Evolutionary conservation across 345 rosid genomes (phyloP).

Genomic region (thale cress (Arabidopsis thaliana)): DNA sequence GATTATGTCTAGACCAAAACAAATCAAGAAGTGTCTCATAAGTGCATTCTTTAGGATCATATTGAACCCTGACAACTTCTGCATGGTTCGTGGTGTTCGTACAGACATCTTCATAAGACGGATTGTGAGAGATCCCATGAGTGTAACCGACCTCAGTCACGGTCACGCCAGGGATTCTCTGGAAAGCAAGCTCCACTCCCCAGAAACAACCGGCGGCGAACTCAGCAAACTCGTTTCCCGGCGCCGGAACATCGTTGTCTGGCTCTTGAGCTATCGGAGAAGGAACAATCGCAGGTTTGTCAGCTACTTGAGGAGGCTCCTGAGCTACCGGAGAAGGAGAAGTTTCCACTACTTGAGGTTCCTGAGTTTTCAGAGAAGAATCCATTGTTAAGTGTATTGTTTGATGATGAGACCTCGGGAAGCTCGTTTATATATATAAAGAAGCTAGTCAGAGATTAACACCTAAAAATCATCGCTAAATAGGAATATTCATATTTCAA

Average conservation of each 20-base stretch:
- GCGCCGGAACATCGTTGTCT: constrained; percentile 74
- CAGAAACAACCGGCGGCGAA: constrained; percentile 96
- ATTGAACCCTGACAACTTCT: constrained; percentile 90
- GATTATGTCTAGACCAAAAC: constrained; percentile 90
- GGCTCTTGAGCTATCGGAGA: constrained; percentile 72
- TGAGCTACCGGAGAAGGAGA: constrained; percentile 65
- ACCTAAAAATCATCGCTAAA: neutral
- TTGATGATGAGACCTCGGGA: neutral
- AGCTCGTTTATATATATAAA: constrained; percentile 22
- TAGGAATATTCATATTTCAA: neutral
- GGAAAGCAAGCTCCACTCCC: constrained; percentile 88
- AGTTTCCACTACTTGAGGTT: constrained; percentile 32
- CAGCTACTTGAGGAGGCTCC: constrained; percentile 13
- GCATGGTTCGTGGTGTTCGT: constrained; percentile 67
- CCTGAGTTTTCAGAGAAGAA: constrained; percentile 1
- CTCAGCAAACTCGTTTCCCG: constrained; percentile 79
- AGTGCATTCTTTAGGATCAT: constrained; percentile 79
- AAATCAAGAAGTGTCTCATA: constrained; percentile 70
- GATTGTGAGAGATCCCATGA: constrained; percentile 74
- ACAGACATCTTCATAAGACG: constrained; percentile 76
- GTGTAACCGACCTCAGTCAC: constrained; percentile 84
- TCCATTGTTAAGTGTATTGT: constrained; percentile 16
- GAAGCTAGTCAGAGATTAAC: neutral
- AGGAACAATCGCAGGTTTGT: constrained; percentile 51
- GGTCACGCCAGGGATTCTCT: constrained; percentile 77